phyloP scores from a whole-genome alignment of 140 eudicot genomes.

The Ambrosia hybrid region DNA sequence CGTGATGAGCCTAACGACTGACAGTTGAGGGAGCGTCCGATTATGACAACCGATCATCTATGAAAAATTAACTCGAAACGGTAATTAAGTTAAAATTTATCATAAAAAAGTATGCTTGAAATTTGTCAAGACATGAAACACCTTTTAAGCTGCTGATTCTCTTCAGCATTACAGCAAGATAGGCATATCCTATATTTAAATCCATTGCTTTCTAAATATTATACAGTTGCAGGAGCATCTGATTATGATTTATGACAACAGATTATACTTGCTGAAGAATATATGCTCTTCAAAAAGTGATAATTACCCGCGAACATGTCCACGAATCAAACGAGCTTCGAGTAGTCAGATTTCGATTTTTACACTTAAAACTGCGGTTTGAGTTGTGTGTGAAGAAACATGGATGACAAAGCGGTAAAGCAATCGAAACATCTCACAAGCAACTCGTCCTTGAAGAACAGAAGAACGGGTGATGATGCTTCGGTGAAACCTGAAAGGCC shows the following conservation, averaged over 20 bases:
- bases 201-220: conserved; percentile 20
- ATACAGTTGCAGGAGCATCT: conserved; percentile 1
- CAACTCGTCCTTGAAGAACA: conserved; percentile 25
- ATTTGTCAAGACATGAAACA: not conserved
- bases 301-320: conserved; percentile 30
- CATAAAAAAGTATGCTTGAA: too few species aligned
- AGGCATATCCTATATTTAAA: conserved; percentile 30
- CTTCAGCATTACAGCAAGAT: conserved; percentile 1
- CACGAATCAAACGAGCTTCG: not conserved
- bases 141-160: conserved; percentile 17
- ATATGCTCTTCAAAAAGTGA: conserved; percentile 30
- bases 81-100: too few species aligned
- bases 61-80: not conserved
- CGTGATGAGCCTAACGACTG: too few species aligned
- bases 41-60: too few species aligned
- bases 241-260: conserved; percentile 27
- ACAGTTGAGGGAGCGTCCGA: too few species aligned
- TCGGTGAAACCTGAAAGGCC: conserved; percentile 28
- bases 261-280: conserved; percentile 24
- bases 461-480: conserved; percentile 33
- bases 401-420: conserved; percentile 49
- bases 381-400: conserved; percentile 22
- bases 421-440: conserved; percentile 26
- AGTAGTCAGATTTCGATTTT: too few species aligned
- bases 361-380: not conserved